Percentiles rank a stretch among this genome's conserved stretches.
Evolutionary conservation across 768 basidiomycete species (phyloP).

Genomic region (Leccinellum rugosiceps): DNA sequence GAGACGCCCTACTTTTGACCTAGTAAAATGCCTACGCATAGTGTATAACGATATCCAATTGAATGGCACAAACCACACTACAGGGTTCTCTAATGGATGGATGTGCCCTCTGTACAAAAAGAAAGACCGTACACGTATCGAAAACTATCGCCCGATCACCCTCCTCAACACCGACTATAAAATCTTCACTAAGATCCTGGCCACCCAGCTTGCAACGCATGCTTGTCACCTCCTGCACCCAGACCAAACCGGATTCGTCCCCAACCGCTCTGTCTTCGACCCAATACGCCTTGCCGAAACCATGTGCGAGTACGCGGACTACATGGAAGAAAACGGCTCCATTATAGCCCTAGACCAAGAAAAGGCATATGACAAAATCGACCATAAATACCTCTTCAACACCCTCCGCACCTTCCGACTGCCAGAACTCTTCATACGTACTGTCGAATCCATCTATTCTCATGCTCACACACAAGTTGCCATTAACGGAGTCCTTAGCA

Average conservation of each 20-base stretch:
- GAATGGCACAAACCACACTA: not conserved
- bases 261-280: constrained; percentile 26
- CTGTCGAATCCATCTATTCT: not conserved
- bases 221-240: constrained; percentile 6
- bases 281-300: constrained; percentile 28
- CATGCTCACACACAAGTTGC: not conserved
- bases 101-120: not conserved
- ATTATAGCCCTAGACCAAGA: constrained; percentile 38
- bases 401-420: not conserved
- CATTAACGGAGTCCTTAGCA: not conserved
- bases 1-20: not conserved
- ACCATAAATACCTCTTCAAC: constrained; percentile 26
- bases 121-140: not conserved
- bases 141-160: constrained; percentile 35
- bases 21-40: not conserved
- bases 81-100: not conserved
- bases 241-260: constrained; percentile 40
- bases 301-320: constrained; percentile 14
- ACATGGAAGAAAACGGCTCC: constrained; percentile 22
- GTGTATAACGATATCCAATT: not conserved
- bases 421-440: not conserved
- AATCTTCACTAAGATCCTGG: constrained; percentile 25
- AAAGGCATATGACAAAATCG: constrained; percentile 36
- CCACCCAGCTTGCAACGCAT: constrained; percentile 13
- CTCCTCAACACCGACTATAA: constrained; percentile 36